Evolutionary conservation across 805 yeast genomes (phyloP).

Genomic region (Torulaspora quercuum): DNA sequence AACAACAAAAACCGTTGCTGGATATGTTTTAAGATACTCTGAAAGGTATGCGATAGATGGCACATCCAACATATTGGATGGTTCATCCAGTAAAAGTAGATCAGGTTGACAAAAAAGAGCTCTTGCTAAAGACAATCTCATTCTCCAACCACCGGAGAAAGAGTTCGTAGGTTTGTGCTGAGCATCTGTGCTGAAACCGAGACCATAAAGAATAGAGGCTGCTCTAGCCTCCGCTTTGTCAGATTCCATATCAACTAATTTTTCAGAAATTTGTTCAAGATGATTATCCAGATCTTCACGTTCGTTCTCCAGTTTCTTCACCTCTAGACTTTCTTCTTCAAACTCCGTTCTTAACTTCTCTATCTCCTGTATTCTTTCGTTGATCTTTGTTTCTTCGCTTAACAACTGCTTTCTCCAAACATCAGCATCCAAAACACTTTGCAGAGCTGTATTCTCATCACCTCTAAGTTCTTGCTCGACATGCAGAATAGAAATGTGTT

Average conservation of each 20-base stretch:
- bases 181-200: constrained; percentile 88
- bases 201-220: constrained; percentile 85
- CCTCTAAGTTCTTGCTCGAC: constrained; percentile 97
- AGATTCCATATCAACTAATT: constrained; percentile 87
- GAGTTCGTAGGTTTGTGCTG: constrained; percentile 81
- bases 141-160: constrained; percentile 99
- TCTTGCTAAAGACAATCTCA: constrained; percentile 97
- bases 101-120: constrained; percentile 98
- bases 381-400: constrained; percentile 68
- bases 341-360: constrained; percentile 66
- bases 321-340: constrained; percentile 71
- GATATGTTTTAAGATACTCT: constrained; percentile 81
- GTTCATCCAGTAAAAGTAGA: constrained; percentile 89
- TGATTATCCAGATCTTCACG: constrained; percentile 79
- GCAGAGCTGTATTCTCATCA: constrained; percentile 85
- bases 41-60: constrained; percentile 95
- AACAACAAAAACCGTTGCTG: constrained; percentile 89
- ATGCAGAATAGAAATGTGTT: constrained; percentile 90
- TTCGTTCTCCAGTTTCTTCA: constrained; percentile 80
- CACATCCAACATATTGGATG: constrained; percentile 99
- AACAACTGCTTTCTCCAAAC: constrained; percentile 95
- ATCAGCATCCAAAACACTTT: constrained; percentile 97
- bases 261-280: constrained; percentile 74
- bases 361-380: constrained; percentile 71
- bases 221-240: constrained; percentile 98